Evolutionary conservation across 306 rosid genomes (phyloP).

Genomic region (Cucurbita pepo): DNA sequence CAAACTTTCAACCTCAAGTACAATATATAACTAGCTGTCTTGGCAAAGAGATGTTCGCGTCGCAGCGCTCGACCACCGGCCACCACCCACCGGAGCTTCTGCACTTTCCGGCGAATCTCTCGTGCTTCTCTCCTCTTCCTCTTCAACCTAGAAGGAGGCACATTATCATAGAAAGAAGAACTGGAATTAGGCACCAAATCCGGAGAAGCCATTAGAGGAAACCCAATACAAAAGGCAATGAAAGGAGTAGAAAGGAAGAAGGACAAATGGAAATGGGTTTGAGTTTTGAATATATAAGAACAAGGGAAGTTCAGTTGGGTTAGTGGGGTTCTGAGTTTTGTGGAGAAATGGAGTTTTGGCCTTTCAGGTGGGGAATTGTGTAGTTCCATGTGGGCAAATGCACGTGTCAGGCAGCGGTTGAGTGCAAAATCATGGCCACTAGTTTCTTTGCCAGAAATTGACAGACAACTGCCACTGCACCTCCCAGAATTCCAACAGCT

Average conservation of each 20-base stretch:
- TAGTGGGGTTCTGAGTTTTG: neutral
- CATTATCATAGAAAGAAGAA: neutral
- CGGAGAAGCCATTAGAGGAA: neutral
- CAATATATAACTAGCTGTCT: neutral
- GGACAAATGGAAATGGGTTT: neutral
- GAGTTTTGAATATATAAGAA: neutral
- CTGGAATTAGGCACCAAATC: neutral
- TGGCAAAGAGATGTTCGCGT: neutral
- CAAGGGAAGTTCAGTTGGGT: neutral
- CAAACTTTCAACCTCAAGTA: slow-evolving; percentile 1
- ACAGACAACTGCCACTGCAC: neutral
- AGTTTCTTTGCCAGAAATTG: neutral
- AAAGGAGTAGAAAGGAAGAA: neutral
- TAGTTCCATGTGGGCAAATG: neutral
- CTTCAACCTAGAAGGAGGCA: neutral
- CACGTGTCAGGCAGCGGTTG: neutral
- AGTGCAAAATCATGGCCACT: neutral
- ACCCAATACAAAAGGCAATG: neutral
- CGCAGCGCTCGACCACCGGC: neutral
- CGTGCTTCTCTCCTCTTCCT: slow-evolving; percentile 3
- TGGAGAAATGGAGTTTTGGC: too few relatives aligned
- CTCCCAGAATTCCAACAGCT: neutral
- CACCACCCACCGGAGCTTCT: slow-evolving; percentile 3
- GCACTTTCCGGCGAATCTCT: neutral
- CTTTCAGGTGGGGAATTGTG: neutral